A percentile compares a stretch with the other conserved stretches of the same genome.
Evolutionary conservation across 495 filamentous ascomycete genomes (phyloP).

Genomic region (Trichoderma orchidacearum): DNA sequence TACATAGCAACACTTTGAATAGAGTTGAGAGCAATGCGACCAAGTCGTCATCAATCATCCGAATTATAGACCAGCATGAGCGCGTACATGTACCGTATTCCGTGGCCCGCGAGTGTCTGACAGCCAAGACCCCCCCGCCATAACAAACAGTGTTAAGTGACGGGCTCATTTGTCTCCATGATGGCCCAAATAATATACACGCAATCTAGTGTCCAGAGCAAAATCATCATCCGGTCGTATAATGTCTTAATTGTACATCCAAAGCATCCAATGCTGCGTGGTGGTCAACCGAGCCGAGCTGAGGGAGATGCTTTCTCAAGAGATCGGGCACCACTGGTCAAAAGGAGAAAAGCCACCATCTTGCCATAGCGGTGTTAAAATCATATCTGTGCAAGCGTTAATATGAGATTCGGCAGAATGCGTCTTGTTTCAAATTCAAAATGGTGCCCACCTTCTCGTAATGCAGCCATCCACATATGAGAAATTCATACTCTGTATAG

Average conservation of each 20-base stretch:
- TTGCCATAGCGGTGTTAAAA: too few relatives aligned
- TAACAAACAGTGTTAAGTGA: not conserved
- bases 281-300: too few relatives aligned
- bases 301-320: too few relatives aligned
- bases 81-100: not conserved
- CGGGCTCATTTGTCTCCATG: not conserved
- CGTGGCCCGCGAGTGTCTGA: not conserved
- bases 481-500: too few relatives aligned
- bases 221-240: not conserved
- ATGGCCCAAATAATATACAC: not conserved
- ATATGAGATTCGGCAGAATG: too few relatives aligned
- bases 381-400: too few relatives aligned
- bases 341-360: too few relatives aligned
- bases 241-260: not conserved
- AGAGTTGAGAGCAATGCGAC: not conserved
- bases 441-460: too few relatives aligned
- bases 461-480: too few relatives aligned
- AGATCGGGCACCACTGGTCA: too few relatives aligned
- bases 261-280: too few relatives aligned
- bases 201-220: not conserved
- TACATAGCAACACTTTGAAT: not conserved
- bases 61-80: not conserved
- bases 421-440: too few relatives aligned
- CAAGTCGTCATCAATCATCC: not conserved
- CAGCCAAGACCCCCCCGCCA: not conserved